Evolutionary conservation across 805 yeast species (phyloP), one percentile per base, ranked within the genome.

Genomic region (Candida incommunis): DNA sequence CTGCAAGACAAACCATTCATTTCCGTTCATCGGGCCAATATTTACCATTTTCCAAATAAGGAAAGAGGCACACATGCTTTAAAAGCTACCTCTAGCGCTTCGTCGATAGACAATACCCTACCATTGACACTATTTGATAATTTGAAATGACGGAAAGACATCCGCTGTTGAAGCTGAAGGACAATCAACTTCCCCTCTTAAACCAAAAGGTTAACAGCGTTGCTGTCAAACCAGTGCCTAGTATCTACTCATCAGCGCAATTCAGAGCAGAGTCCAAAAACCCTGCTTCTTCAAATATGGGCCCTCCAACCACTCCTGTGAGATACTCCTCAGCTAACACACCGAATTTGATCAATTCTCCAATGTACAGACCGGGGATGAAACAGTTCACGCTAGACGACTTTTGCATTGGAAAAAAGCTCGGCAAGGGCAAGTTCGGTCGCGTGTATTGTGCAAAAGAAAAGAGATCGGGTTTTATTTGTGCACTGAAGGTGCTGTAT

Each of bases 341-440:
- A 5, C 18, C 37, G 11, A n/a, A 18, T 5, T 7, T 31, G 11
- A 9, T 31, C 7, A 31, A 31, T 16, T 31, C 37, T 9, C 37
- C 37, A 9, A 7, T 31, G 11, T 31, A 37, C 23, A 5, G 41
- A 21, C 41, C 11, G 9, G 41, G 24, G 4, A 24, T 21, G 20
- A 46, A 48, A 16, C 54, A 65, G 26, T 71, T 66, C 52, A 52
- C 71, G 0, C 61, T 78, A 21, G 63, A 67, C 23, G 92, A 84
- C 57, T 90, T 90, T 63, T 95, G 87, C 53, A 72, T 90, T 40
- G 97, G 96, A 16, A 74, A 79, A 45, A 78, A 81, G 46, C 69
- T 90, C 42, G 98, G 97, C 0, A 86, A 84, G 58, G 98, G 98
- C 4, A 86, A 87, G 60, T 79, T 88, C 55, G 98, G 98, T 5